These are phyloP conservation scores for Chlorophyllum brunneum DNA, from an alignment of 768 basidiomycete species.

Conservation along the genomic window DNA sequence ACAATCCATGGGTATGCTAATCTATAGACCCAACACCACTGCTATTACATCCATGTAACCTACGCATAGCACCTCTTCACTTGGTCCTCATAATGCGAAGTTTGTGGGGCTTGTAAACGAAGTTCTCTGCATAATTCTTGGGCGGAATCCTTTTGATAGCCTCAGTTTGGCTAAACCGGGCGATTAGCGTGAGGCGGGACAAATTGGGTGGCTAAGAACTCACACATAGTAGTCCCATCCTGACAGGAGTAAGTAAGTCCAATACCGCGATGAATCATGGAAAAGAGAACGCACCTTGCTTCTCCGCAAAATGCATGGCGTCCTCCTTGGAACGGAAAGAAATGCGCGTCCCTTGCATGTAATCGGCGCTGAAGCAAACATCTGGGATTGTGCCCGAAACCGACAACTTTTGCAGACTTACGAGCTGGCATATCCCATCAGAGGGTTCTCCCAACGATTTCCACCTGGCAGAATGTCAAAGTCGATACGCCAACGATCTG, in stretches of 20 bases:
- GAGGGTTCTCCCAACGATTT: conserved; percentile 95
- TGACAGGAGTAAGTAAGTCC: conserved; percentile 25
- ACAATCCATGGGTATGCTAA: not conserved
- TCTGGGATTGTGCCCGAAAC: not conserved
- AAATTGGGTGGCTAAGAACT: conserved; percentile 27
- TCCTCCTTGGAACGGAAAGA: conserved; percentile 85
- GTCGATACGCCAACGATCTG: conserved; percentile 89
- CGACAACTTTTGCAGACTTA: conserved; percentile 37
- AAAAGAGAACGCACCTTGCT: conserved; percentile 62
- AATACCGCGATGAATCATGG: conserved; percentile 6
- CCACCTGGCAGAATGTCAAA: conserved; percentile 88
- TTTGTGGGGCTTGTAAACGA: conserved; percentile 72
- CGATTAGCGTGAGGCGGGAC: conserved; percentile 13
- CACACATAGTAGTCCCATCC: conserved; percentile 94
- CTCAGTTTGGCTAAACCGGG: conserved; percentile 46
- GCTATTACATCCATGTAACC: conserved; percentile 1
- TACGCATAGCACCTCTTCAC: conserved; percentile 42
- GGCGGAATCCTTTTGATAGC: conserved; percentile 68
- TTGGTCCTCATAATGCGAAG: conserved; percentile 88
- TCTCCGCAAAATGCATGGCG: conserved; percentile 93
- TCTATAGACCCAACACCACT: not conserved
- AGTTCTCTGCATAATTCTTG: conserved; percentile 93
- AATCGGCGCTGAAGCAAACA: conserved; percentile 66
- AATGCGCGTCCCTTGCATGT: conserved; percentile 88
- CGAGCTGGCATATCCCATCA: conserved; percentile 98